Base-by-base conservation (phyloP, 2,329 filamentous ascomycete genomes). In the Ceratocystis papillata region DNA sequence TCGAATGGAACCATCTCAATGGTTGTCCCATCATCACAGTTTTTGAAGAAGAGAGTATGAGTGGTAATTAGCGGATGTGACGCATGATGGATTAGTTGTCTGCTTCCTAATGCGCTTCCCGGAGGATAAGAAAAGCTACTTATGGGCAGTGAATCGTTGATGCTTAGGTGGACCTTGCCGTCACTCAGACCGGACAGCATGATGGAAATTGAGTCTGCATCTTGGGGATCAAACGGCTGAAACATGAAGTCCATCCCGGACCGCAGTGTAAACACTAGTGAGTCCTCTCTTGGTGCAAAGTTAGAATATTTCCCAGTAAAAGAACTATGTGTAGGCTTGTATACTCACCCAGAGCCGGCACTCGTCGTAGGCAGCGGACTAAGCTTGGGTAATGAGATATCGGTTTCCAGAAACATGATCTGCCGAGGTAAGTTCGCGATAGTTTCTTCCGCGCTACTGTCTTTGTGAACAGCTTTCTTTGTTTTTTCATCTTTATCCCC, bases 71-170 rank as follows among this genome's bases (percentile, higher is more conserved):
- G 79, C 0, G 87, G 82, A 73, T 95, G 87, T 7, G 88, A 90
- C 37, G 87, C 80, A 72, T 95, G 89, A 30, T 77, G 79, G 59
- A 80, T 74, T 22, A 83, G 75, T 66, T 76, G 76, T 33, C 72
- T 71, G 22, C 68, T 65, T 62, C 68, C 65, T 1, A 68, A 64
- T 57, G 71, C 25, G 17, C 64, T 66, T 22, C 69, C 71, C 3
- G 75, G 77, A 1, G 74, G 80, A 66, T 81, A 79, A 67, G 77
- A 74, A 68, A 91, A 86, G 12, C 76, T 81, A 2, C 90, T 89
- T 67, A 95, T 87, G 68, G 88, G 81, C 71, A 96, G 90, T 5
- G 88, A 92, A 73, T 96, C 88, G 73, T 93, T 93, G 61, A 96
- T 90, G 70, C 86, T 89, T 20, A 95, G 78, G 72, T 93, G 87